Evolutionary conservation across 2,329 filamentous ascomycete species (phyloP).

Genomic region (Xylaria sp.): DNA sequence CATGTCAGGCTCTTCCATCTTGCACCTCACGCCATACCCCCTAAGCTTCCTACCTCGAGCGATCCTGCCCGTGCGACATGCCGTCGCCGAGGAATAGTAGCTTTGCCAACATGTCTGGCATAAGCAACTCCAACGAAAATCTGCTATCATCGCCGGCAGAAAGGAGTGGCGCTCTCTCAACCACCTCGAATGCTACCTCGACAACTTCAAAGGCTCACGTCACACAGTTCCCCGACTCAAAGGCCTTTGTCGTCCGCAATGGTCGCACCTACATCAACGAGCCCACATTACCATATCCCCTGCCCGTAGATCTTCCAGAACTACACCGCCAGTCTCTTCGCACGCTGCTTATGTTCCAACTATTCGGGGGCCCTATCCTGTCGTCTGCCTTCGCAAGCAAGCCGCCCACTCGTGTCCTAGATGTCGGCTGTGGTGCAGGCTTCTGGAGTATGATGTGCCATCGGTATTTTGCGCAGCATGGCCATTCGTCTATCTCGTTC

Average conservation of each 20-base stretch:
- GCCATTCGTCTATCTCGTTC: constrained; percentile 77
- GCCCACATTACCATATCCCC: constrained; percentile 76
- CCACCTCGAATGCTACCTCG: constrained; percentile 41
- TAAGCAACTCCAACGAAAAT: constrained; percentile 61
- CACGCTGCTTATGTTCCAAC: constrained; percentile 81
- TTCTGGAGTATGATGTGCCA: constrained; percentile 93
- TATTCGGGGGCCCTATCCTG: constrained; percentile 84
- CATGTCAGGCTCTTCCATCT: constrained; percentile 37
- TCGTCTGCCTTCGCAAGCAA: constrained; percentile 73
- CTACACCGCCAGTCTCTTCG: constrained; percentile 88
- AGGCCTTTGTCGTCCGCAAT: constrained; percentile 77
- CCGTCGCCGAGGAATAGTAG: constrained; percentile 55
- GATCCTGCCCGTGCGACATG: constrained; percentile 60
- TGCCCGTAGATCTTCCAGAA: constrained; percentile 88
- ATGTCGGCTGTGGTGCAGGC: constrained; percentile 86
- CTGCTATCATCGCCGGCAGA: constrained; percentile 54
- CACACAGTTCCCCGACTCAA: constrained; percentile 44
- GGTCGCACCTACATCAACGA: constrained; percentile 87
- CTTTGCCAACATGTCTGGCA: constrained; percentile 55
- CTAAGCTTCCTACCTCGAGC: constrained; percentile 57
- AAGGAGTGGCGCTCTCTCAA: constrained; percentile 50
- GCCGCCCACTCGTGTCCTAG: constrained; percentile 81
- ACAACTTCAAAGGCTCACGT: constrained; percentile 41
- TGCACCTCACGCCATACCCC: constrained; percentile 47
- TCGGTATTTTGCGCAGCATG: constrained; percentile 76